Base-by-base conservation (phyloP, 2,329 filamentous ascomycete species). In the Colletotrichum gigasporum region DNA sequence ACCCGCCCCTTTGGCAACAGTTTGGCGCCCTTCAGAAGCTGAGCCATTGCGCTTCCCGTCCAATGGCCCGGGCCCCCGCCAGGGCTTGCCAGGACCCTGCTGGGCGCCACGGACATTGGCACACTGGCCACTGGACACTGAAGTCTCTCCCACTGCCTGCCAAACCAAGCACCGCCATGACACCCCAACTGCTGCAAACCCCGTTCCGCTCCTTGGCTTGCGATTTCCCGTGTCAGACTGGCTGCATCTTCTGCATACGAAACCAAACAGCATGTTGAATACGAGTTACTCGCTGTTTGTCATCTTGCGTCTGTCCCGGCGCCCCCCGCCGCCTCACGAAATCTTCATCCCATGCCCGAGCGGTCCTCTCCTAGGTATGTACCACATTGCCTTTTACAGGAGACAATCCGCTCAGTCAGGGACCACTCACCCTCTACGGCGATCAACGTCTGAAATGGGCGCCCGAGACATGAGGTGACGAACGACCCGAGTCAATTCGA, bases 61-160 rank as follows among this genome's bases (percentile, higher is more conserved):
- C 34, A 64, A 64, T 64, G 22, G 50, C 12, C 28, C 35, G 34
- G 26, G 16, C 28, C 56, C 48, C 34, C 41, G 48, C 37, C 42
- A 35, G 48, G 61, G 42, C 41, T 35, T 56, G 39, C 14, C 56
- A 61, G 61, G 56, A 56, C 61, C 35, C 11, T 39, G 10, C 61
- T 55, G 11, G 48, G 48, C 56, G 20, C 22, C 26, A 32, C 28
- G n/a, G n/a, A n/a, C n/a, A n/a, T n/a, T n/a, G n/a, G n/a, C n/a
- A n/a, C n/a, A n/a, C n/a, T n/a, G n/a, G n/a, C n/a, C n/a, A n/a
- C n/a, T n/a, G n/a, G n/a, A n/a, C n/a, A n/a, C n/a, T n/a, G n/a
- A n/a, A n/a, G n/a, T n/a, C n/a, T n/a, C n/a, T n/a, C n/a, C n/a
- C n/a, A n/a, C n/a, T n/a, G n/a, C n/a, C n/a, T n/a, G n/a, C n/a